Evolutionary conservation across 1,139 yeast genomes (phyloP).

Genomic region (Magnusiomyces magnusii): DNA sequence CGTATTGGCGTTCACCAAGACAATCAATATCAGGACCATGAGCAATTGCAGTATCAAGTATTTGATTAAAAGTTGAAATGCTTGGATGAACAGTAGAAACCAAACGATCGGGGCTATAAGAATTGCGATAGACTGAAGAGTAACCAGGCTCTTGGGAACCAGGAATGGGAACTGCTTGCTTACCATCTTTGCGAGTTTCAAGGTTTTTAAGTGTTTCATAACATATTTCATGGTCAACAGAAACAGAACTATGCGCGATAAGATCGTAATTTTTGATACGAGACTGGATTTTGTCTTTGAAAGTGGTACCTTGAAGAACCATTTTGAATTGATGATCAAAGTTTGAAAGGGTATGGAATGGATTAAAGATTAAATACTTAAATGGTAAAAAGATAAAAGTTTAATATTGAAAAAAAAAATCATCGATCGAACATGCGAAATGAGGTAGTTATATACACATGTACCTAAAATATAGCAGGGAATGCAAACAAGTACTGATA

Average conservation of each 20-base stretch:
- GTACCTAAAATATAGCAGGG: too few species aligned
- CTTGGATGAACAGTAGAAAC: constrained; percentile 44
- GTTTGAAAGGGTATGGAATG: background rate
- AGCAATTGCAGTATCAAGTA: constrained; percentile 40
- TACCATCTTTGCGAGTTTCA: constrained; percentile 17
- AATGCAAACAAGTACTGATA: too few species aligned
- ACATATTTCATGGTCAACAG: constrained; percentile 2
- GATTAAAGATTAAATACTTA: background rate
- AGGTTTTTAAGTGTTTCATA: background rate
- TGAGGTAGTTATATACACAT: too few species aligned
- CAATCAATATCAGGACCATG: constrained; percentile 38
- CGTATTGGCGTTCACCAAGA: constrained; percentile 45
- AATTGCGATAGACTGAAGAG: constrained; percentile 50
- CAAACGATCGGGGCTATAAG: constrained; percentile 34
- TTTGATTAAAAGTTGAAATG: constrained; percentile 43
- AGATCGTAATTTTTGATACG: constrained; percentile 14
- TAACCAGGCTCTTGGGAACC: constrained; percentile 43
- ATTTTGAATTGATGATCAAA: background rate
- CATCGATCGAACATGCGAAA: too few species aligned
- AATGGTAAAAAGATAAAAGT: background rate
- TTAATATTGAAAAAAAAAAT: background rate
- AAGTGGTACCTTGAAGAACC: constrained; percentile 13
- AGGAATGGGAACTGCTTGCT: constrained; percentile 41
- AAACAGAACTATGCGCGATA: constrained; percentile 6
- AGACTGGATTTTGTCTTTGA: constrained; percentile 12